Conservation (phyloP, 805 yeast species). For the Metschnikowia hibisci region DNA sequence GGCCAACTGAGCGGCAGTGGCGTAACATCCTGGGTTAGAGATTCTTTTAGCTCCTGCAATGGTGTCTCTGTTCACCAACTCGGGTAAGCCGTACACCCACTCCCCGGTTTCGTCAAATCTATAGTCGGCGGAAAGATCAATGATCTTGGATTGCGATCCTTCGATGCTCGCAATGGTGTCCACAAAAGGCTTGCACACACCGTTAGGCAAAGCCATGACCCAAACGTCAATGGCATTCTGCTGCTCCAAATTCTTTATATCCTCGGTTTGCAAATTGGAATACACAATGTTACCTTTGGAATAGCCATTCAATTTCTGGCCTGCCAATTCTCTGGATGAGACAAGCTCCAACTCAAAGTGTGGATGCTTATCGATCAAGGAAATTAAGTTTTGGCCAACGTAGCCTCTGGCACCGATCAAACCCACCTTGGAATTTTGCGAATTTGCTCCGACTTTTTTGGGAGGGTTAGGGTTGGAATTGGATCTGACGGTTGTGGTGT, state of each 20-base stretch:
- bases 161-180: slow-evolving; percentile 68
- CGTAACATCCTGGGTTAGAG: slow-evolving; percentile 98
- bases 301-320: slow-evolving; percentile 84
- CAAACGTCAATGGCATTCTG: slow-evolving; percentile 83
- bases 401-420: slow-evolving; percentile 98
- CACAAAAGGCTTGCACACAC: slow-evolving; percentile 88
- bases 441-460: slow-evolving; percentile 56
- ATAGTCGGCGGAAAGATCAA: slow-evolving; percentile 94
- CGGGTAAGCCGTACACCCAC: slow-evolving; percentile 97
- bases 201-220: slow-evolving; percentile 99
- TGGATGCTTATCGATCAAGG: slow-evolving; percentile 83
- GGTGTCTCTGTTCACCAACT: slow-evolving; percentile 62
- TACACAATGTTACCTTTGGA: slow-evolving; percentile 75
- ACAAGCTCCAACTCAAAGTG: slow-evolving; percentile 85
- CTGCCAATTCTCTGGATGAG: slow-evolving; percentile 90
- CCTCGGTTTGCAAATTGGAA: slow-evolving; percentile 84
- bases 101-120: slow-evolving; percentile 84
- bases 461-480: slow-evolving; percentile 67
- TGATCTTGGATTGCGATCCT: slow-evolving; percentile 70
- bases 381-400: slow-evolving; percentile 91
- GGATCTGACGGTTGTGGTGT: slow-evolving; percentile 6
- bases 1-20: slow-evolving; percentile 96
- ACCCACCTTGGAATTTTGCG: slow-evolving; percentile 69
- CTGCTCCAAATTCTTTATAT: slow-evolving; percentile 73
- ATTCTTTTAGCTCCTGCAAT: slow-evolving; percentile 74